Percentiles rank a stretch among this genome's conserved stretches.
phyloP scores from a whole-genome alignment of 2,329 filamentous ascomycete species.

The Neonectria hederae region DNA sequence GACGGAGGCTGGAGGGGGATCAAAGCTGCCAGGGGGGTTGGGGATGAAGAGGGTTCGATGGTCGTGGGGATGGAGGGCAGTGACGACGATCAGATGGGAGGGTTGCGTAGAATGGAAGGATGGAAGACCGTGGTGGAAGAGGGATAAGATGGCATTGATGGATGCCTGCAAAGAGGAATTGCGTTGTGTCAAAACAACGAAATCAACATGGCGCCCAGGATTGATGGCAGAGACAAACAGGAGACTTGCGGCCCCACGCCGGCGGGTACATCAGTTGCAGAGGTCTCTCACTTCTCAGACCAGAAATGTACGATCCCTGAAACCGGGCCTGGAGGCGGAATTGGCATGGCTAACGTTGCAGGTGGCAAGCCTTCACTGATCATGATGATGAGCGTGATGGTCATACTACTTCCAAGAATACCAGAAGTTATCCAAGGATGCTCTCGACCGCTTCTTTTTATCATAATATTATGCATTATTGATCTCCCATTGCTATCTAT shows the following conservation, averaged over 20 bases:
- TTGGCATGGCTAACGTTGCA: background rate
- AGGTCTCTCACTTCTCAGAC: background rate
- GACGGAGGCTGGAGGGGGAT: slow-evolving; percentile 2
- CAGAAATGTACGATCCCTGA: background rate
- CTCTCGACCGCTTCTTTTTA: background rate
- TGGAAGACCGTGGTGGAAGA: background rate
- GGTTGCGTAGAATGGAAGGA: slow-evolving; percentile 9
- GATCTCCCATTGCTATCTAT: background rate
- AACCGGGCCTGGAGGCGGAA: background rate
- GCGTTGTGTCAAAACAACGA: slow-evolving; percentile 9
- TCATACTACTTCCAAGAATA: background rate
- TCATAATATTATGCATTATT: background rate
- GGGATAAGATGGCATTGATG: background rate
- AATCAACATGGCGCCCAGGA: background rate
- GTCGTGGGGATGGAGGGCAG: background rate
- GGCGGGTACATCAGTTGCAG: background rate
- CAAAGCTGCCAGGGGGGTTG: background rate
- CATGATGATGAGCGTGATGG: background rate
- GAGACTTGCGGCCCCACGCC: slow-evolving; percentile 12
- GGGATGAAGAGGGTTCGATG: slow-evolving; percentile 18
- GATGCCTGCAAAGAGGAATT: background rate
- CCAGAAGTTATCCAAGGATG: background rate
- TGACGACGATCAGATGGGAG: slow-evolving; percentile 16
- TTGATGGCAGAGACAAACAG: slow-evolving; percentile 2
- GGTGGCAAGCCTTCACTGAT: background rate